A percentile compares a stretch with the other conserved stretches of the same genome.
Evolutionary conservation across 805 yeast species (phyloP).

Genomic region (Barnettozyma botsteinii): DNA sequence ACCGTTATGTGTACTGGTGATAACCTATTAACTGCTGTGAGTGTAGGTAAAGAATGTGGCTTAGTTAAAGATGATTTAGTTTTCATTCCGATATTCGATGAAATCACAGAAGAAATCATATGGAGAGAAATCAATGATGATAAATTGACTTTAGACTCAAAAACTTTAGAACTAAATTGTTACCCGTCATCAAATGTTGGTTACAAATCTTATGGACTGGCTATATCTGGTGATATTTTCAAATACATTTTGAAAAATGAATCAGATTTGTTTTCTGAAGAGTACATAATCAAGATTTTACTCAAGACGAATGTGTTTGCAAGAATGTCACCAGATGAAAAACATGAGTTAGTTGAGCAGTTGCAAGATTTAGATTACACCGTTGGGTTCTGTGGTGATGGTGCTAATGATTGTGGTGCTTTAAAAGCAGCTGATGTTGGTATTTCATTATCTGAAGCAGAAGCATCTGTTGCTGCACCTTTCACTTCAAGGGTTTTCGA

Average conservation of each 20-base stretch:
- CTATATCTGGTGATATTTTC: conserved; percentile 91
- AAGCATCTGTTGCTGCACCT: conserved; percentile 98
- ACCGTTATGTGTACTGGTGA: conserved; percentile 98
- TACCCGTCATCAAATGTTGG: conserved; percentile 8
- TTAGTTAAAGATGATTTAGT: conserved; percentile 47
- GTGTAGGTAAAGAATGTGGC: conserved; percentile 84
- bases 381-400: conserved; percentile 98
- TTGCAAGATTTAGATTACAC: conserved; percentile 82
- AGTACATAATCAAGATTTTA: conserved; percentile 51
- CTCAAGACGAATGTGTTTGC: conserved; percentile 79
- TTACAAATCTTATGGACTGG: conserved; percentile 53
- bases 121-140: conserved; percentile 71
- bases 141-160: conserved; percentile 51
- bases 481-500: conserved; percentile 89
- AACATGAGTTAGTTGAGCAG: conserved; percentile 89
- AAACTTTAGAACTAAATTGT: conserved; percentile 46
- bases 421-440: conserved; percentile 97
- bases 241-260: conserved; percentile 56
- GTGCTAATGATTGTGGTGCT: conserved; percentile 99
- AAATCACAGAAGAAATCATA: conserved; percentile 22
- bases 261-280: conserved; percentile 25
- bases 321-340: conserved; percentile 98
- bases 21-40: conserved; percentile 86
- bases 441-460: conserved; percentile 92
- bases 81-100: conserved; percentile 57